Evolutionary conservation across 768 basidiomycete species (phyloP).

Genomic region (Coprinopsis marcescibilis): DNA sequence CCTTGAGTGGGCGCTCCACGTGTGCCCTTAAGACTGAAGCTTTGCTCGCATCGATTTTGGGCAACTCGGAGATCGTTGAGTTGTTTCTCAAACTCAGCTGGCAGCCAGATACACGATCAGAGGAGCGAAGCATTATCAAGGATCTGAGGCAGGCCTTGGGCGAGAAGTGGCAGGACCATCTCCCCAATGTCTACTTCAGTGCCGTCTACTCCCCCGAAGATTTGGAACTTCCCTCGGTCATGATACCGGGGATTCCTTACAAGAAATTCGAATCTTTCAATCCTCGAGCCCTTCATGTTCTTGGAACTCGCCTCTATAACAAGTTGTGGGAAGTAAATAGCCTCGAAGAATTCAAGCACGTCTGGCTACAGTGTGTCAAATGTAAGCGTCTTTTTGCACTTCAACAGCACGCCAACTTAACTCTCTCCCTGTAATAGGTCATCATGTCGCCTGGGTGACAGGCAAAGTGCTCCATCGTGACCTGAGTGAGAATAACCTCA

Average conservation of each 20-base stretch:
- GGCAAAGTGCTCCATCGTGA: constrained; percentile 25
- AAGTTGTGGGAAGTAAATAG: constrained; percentile 18
- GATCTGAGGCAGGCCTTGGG: background rate
- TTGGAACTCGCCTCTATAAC: constrained; percentile 16
- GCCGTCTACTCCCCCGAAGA: background rate
- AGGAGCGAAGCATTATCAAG: background rate
- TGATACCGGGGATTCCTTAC: constrained; percentile 11
- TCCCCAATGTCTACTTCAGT: background rate
- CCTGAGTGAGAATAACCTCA: constrained; percentile 26
- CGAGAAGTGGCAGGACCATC: background rate
- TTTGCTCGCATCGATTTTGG: too few species aligned
- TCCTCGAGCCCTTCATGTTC: constrained; percentile 14
- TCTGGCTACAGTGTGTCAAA: constrained; percentile 25
- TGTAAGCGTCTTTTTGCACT: constrained; percentile 17
- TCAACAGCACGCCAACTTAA: background rate
- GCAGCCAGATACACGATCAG: too few species aligned
- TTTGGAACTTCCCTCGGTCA: background rate
- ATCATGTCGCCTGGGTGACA: constrained; percentile 17
- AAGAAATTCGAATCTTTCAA: background rate
- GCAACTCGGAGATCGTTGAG: too few species aligned
- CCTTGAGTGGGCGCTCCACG: too few species aligned
- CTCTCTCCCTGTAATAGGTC: constrained; percentile 13
- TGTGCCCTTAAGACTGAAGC: too few species aligned
- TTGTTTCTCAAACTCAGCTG: too few species aligned
- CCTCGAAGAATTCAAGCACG: constrained; percentile 21